Evolutionary conservation across 257 asterid genomes (phyloP), one percentile per base, ranked within the genome.

Genomic region (Nicotiana paniculata): DNA sequence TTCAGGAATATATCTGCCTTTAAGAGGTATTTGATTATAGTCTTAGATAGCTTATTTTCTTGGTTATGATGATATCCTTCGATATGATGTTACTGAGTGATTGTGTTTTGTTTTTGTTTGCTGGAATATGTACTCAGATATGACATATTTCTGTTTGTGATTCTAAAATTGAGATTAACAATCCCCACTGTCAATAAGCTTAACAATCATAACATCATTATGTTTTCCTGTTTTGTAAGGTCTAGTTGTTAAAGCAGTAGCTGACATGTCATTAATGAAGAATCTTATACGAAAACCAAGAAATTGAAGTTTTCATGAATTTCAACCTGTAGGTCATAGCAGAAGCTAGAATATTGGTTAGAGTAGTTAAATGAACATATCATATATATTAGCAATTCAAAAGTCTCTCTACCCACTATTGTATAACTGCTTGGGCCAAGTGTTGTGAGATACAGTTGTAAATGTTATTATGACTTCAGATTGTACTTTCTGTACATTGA

Each of bases 1-100:
- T 95, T 95, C 87, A 89, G 83, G 77, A 95, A 95, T 63, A 79
- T 93, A 72, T 92, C 99, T 67, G 79, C 87, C 51, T 95, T 95
- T 85, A 92, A 90, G 89, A 93, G 99, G 99, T 91, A 90, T 65
- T 77, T 82, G 82, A 81, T 24, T 77, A 4, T 32, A 39, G 5
- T 48, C 26, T 39, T 35, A 9, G 54, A 26, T 35, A 62, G 35
- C 26, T 67, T 58, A 18, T 70, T 66, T 74, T 48, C 51, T 13
- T 2, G 78, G 46, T 43, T 48, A 48, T 9, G 4, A 3, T 48
- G 79, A 1, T 74, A 26, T 21, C 1, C 39, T 12, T 18, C 46
- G 21, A 18, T 8, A 57, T 57, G 63, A 57, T 18, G 11, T 57
- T 57, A 17, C 26, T 18, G 63, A 57, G 63, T 18, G 63, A 57